These are phyloP conservation scores for Mycosarcoma mackinlayi DNA, from an alignment of 1,284 basidiomycete genomes.

Conservation along the genomic window DNA sequence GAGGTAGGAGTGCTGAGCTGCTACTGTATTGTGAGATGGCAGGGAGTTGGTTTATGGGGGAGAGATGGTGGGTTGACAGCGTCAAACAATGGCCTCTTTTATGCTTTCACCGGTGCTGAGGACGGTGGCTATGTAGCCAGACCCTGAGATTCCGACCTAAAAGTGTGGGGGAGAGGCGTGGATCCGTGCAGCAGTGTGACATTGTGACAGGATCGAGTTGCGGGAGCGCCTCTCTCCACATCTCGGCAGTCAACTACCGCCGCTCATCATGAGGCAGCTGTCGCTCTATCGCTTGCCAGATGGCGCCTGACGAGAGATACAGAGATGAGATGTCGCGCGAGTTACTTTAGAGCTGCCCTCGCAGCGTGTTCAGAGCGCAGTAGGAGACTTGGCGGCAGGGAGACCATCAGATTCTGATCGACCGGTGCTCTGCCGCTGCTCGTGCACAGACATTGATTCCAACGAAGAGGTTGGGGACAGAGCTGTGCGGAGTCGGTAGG, in stretches of 20 bases:
- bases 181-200: slow-evolving; percentile 6
- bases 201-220: too few species aligned
- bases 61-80: neutral
- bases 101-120: neutral
- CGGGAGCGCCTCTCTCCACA: neutral
- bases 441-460: neutral
- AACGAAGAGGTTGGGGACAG: too few species aligned
- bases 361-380: neutral
- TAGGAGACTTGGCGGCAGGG: neutral
- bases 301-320: neutral
- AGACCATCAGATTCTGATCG: neutral
- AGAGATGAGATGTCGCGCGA: slow-evolving; percentile 9
- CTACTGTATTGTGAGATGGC: neutral
- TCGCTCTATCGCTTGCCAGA: neutral
- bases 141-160: neutral
- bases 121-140: neutral
- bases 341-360: neutral
- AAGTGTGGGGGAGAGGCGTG: neutral
- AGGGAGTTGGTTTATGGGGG: neutral
- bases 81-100: slow-evolving; percentile 1
- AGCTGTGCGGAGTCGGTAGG: neutral
- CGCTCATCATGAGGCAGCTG: too few species aligned
- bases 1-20: neutral
- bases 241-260: neutral
- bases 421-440: slow-evolving; percentile 8